Evolutionary conservation across 1,284 basidiomycete species (phyloP).

Genomic region (Chondrostereum purpureum): DNA sequence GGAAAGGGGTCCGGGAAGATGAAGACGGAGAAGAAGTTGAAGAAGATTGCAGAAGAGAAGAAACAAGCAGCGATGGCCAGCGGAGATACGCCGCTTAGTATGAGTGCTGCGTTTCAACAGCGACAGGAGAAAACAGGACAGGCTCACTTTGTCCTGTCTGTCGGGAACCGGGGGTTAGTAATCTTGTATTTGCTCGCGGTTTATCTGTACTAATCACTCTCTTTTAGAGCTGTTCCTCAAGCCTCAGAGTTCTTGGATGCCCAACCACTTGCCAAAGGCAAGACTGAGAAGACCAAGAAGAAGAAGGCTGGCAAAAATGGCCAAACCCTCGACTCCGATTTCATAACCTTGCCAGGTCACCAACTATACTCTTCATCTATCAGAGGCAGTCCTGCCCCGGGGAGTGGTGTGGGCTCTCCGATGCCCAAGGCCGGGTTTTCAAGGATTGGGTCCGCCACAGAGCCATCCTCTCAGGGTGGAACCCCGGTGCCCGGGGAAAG

Average conservation of each 20-base stretch:
- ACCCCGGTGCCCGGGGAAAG: constrained; percentile 57
- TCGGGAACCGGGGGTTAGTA: constrained; percentile 86
- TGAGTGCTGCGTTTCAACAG: constrained; percentile 86
- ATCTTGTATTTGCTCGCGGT: constrained; percentile 4
- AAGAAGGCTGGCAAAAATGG: constrained; percentile 45
- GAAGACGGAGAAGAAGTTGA: constrained; percentile 91
- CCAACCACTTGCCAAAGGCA: constrained; percentile 71
- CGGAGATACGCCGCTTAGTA: constrained; percentile 88
- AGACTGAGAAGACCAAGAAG: constrained; percentile 73
- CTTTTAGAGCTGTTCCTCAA: constrained; percentile 70
- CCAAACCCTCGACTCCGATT: constrained; percentile 49
- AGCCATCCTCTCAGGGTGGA: constrained; percentile 38
- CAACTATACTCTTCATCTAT: constrained; percentile 33
- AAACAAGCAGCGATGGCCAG: constrained; percentile 88
- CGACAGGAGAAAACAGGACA: constrained; percentile 89
- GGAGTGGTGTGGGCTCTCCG: constrained; percentile 48
- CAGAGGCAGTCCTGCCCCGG: constrained; percentile 41
- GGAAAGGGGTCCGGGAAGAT: constrained; percentile 90
- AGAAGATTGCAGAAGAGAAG: constrained; percentile 91
- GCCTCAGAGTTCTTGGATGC: constrained; percentile 70
- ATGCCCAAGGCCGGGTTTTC: constrained; percentile 72
- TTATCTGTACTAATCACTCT: constrained; percentile 12
- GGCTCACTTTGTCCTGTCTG: constrained; percentile 89
- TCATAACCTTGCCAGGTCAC: constrained; percentile 64
- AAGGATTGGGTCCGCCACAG: constrained; percentile 55